Evolutionary conservation across 1,139 yeast genomes (phyloP).

Genomic region (Saccharomyces hybrid): DNA sequence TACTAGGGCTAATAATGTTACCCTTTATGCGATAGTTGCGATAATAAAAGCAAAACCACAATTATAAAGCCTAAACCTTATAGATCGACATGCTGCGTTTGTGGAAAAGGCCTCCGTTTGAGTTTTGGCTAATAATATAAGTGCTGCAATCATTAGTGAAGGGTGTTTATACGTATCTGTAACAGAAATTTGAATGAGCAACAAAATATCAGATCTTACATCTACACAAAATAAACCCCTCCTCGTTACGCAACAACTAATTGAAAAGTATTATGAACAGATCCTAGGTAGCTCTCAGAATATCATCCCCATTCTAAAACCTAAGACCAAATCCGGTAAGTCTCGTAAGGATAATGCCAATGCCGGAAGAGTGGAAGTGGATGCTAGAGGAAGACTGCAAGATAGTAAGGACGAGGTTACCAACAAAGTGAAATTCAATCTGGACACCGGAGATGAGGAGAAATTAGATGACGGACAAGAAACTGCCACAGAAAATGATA

Average conservation of each 20-base stretch:
- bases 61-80: neutral
- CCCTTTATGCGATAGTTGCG: neutral
- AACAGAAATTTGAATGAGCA: neutral
- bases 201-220: neutral
- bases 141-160: neutral
- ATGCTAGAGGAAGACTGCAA: neutral
- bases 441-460: neutral
- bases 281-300: slow-evolving; percentile 3
- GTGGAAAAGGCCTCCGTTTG: neutral
- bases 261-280: slow-evolving; percentile 15
- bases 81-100: too few relatives aligned
- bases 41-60: neutral
- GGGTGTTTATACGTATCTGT: neutral
- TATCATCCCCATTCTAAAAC: neutral
- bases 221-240: neutral
- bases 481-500: neutral
- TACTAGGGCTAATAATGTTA: neutral
- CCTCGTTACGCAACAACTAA: slow-evolving; percentile 16
- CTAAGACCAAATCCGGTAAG: neutral
- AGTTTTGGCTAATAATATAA: neutral
- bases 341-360: neutral
- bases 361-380: neutral
- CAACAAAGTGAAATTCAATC: neutral
- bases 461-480: neutral
- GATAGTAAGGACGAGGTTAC: neutral